phyloP scores from a whole-genome alignment of 75 land plant genomes.

The Ceratopteris richardii region DNA sequence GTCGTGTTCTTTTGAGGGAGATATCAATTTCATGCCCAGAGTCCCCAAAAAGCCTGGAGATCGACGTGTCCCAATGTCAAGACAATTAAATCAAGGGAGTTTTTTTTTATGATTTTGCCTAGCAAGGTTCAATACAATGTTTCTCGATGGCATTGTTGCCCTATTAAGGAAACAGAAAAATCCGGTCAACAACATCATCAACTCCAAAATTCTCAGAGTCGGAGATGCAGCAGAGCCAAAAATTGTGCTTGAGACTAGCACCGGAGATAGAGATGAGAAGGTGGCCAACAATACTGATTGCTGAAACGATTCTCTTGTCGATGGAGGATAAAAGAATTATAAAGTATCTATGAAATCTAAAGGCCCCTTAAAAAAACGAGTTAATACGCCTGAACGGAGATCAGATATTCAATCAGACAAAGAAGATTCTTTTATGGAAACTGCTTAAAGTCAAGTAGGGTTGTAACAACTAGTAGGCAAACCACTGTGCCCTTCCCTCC shows the following conservation, averaged over 20 bases:
- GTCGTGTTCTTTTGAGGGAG: too few species aligned
- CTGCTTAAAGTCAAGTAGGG: neutral
- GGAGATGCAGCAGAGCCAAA: slow-evolving; percentile 1
- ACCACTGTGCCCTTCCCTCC: too few species aligned
- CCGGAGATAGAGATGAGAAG: neutral
- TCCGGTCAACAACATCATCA: neutral
- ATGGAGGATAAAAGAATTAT: neutral
- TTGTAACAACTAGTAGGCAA: too few species aligned
- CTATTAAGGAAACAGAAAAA: neutral
- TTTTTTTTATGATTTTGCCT: too few species aligned
- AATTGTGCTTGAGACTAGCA: neutral
- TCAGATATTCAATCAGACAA: neutral
- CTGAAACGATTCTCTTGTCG: neutral
- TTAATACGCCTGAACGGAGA: neutral
- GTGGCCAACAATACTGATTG: neutral
- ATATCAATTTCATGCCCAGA: too few species aligned
- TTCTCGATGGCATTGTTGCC: too few species aligned
- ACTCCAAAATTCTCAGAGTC: neutral
- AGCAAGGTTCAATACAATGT: too few species aligned
- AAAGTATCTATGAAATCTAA: too few species aligned
- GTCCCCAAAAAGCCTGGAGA: too few species aligned
- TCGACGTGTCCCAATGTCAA: too few species aligned
- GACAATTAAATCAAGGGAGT: too few species aligned
- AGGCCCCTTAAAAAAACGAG: too few species aligned
- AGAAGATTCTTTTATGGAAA: neutral